Evolutionary conservation across 352 stramenopile species (phyloP).

Genomic region (Phytophthora foliorum): DNA sequence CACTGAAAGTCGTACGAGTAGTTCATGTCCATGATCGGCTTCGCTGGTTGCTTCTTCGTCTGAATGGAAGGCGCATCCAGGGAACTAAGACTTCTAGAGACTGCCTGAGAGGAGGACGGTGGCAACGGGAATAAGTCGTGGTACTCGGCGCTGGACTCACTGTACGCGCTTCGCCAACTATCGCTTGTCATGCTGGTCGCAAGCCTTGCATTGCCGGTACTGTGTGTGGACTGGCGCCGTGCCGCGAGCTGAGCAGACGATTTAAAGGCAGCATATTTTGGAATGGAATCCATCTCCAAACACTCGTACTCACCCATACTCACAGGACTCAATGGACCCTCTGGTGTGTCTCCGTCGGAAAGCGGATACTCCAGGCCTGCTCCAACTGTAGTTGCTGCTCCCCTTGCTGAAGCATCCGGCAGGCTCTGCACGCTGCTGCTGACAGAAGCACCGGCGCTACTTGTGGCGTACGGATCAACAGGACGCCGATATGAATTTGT

Average conservation of each 20-base stretch:
- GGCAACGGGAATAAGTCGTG: constrained; percentile 47
- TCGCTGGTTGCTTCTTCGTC: constrained; percentile 26
- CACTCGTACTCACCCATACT: constrained; percentile 78
- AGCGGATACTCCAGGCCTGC: constrained; percentile 22
- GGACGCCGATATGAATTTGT: constrained; percentile 55
- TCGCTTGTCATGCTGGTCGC: constrained; percentile 33
- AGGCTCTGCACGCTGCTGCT: constrained; percentile 35
- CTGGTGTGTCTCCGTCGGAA: constrained; percentile 27
- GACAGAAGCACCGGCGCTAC: constrained; percentile 27
- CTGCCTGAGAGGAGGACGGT: constrained; percentile 18
- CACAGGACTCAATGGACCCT: constrained; percentile 57
- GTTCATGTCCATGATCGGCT: constrained; percentile 68
- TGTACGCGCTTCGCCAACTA: constrained; percentile 29
- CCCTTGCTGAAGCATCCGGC: constrained; percentile 16
- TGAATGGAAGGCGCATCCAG: constrained; percentile 17
- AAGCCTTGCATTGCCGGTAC: constrained; percentile 28
- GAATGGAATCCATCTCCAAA: constrained; percentile 77
- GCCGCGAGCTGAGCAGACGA: constrained; percentile 46
- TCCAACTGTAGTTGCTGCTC: constrained; percentile 5
- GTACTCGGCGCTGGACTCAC: constrained; percentile 31
- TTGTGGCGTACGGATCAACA: constrained; percentile 37
- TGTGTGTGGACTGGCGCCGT: constrained; percentile 24
- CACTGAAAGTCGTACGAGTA: constrained; percentile 78
- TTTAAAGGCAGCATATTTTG: constrained; percentile 79
- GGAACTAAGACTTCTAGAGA: constrained; percentile 36